phyloP scores from a whole-genome alignment of 768 basidiomycete species.

The Suillus clintonianus region DNA sequence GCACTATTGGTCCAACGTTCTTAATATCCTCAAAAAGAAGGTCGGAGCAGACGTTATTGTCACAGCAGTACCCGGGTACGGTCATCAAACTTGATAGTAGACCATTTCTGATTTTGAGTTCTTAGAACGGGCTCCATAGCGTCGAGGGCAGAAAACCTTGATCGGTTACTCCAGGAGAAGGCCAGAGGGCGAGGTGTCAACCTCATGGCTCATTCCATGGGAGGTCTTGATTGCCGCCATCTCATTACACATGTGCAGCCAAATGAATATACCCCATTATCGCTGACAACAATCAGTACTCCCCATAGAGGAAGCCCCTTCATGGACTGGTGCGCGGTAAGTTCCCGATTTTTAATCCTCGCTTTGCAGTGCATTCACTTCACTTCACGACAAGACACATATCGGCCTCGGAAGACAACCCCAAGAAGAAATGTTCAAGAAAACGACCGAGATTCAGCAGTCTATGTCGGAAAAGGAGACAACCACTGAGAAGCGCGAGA shows the following conservation, averaged over 20 bases:
- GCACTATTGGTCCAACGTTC: slow-evolving; percentile 93
- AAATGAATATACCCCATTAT: slow-evolving; percentile 79
- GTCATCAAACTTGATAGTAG: slow-evolving; percentile 3
- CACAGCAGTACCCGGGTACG: slow-evolving; percentile 90
- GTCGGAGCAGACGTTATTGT: slow-evolving; percentile 95
- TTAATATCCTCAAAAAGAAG: slow-evolving; percentile 74
- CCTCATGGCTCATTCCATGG: slow-evolving; percentile 97
- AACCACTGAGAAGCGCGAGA: slow-evolving; percentile 27
- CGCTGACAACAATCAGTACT: slow-evolving; percentile 86
- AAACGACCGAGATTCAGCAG: neutral
- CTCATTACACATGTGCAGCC: slow-evolving; percentile 87
- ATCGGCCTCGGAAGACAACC: slow-evolving; percentile 83
- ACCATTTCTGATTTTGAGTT: neutral
- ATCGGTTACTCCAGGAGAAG: slow-evolving; percentile 66
- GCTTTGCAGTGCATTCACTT: slow-evolving; percentile 2
- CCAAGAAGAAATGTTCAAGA: slow-evolving; percentile 18
- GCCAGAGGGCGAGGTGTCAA: slow-evolving; percentile 83
- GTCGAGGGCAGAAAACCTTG: slow-evolving; percentile 74
- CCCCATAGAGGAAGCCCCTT: slow-evolving; percentile 97
- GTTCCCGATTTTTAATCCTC: slow-evolving; percentile 29
- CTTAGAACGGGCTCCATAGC: slow-evolving; percentile 85
- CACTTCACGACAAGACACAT: slow-evolving; percentile 58
- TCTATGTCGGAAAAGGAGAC: neutral
- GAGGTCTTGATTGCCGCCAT: slow-evolving; percentile 92
- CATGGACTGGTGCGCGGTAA: slow-evolving; percentile 97